These are phyloP conservation scores for Canariomyces notabilis DNA, from an alignment of 2,329 filamentous ascomycete genomes.

Conservation along the genomic window DNA sequence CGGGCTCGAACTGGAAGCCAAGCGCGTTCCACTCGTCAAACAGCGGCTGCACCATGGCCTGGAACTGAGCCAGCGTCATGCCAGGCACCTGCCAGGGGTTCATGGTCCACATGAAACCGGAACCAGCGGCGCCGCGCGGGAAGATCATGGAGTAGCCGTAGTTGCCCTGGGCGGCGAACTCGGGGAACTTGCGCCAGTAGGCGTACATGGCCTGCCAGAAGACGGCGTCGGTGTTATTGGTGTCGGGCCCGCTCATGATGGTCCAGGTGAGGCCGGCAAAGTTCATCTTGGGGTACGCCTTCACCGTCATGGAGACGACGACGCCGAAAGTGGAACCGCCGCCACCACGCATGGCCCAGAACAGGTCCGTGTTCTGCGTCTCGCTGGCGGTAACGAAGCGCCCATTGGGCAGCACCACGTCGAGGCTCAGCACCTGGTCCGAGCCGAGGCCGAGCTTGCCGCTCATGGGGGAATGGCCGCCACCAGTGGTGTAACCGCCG, in stretches of 20 bases:
- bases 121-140: slow-evolving; percentile 11
- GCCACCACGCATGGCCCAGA: slow-evolving; percentile 46
- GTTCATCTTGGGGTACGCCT: slow-evolving; percentile 19
- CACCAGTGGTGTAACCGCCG: slow-evolving; percentile 45
- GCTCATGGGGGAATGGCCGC: slow-evolving; percentile 51
- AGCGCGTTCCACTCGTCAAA: slow-evolving; percentile 23
- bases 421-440: slow-evolving; percentile 44
- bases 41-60: slow-evolving; percentile 23
- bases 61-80: slow-evolving; percentile 19
- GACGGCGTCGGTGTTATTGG: slow-evolving; percentile 41
- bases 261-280: slow-evolving; percentile 16
- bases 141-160: slow-evolving; percentile 31
- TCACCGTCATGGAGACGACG: slow-evolving; percentile 28
- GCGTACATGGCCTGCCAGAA: slow-evolving; percentile 30
- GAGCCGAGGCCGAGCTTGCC: slow-evolving; percentile 45
- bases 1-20: slow-evolving; percentile 22
- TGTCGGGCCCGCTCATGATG: slow-evolving; percentile 26
- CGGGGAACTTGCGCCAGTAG: slow-evolving; percentile 28
- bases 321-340: slow-evolving; percentile 38
- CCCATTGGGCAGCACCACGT: slow-evolving; percentile 45
- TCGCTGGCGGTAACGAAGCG: slow-evolving; percentile 37
- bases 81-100: slow-evolving; percentile 26
- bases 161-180: slow-evolving; percentile 26
- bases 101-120: slow-evolving; percentile 26
- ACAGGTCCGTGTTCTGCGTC: slow-evolving; percentile 41